Evolutionary conservation across 495 filamentous ascomycete genomes (phyloP), one percentile per base, ranked within the genome.

Genomic region (Aspergillus kassunensis): DNA sequence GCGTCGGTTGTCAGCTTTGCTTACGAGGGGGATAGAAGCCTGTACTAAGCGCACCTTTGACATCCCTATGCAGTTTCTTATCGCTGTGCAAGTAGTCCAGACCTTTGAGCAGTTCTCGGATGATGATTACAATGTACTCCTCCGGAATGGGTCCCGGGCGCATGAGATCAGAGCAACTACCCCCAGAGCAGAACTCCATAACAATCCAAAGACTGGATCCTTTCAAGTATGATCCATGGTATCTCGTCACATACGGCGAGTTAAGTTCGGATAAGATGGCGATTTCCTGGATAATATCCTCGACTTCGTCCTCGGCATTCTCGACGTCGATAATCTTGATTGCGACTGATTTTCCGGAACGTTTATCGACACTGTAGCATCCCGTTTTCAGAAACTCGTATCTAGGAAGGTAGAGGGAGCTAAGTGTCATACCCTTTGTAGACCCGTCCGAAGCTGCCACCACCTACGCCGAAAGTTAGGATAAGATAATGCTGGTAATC

Each of bases 261-360:
- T 90, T 86, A 44, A 97, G 84, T 70, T 92, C 93, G 11, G 92
- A 95, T 42, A 99, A 76, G 56, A 99, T 96, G 27, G 90, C 86
- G 57, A 99, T 97, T 67, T 99, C 93, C 61, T 96, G 90, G 61
- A 97, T 96, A 61, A 99, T 97, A 69, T 99, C 93, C 67, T 95
- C 90, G 41, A 99, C 93, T 66, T 99, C 93, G 61, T 99, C 93
- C 69, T 97, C 93, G 62, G 91, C 93, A 66, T 90, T 93, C 68
- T 99, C 93, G 56, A 99, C 91, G 61, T 99, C 93, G 65, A 99
- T 97, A 55, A 96, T 79, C 65, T 97, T 99, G 72, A 95, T 96
- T 18, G 91, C 91, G 11, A 96, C 90, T 11, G 89, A 82, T 65
- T 90, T 84, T 39, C 90, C 90, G 11, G 86, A 91, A 3, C 85